phyloP scores from a whole-genome alignment of 2,329 filamentous ascomycete species.

The Aspergillus aculeatinus region DNA sequence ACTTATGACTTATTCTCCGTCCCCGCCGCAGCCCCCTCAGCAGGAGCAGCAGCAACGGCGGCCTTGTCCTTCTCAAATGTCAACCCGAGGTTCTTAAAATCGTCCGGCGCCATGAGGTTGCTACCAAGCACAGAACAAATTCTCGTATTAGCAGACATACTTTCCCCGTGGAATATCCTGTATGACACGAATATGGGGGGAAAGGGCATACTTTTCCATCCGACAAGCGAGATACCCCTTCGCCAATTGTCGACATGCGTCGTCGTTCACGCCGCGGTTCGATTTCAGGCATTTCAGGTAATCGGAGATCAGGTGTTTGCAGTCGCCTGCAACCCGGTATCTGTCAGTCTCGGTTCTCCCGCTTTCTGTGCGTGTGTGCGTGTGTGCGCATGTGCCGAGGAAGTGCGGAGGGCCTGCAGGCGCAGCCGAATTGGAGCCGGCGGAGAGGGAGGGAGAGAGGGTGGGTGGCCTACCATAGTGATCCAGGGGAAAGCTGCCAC shows the following conservation, averaged over 20 bases:
- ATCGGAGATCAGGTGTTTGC: constrained; percentile 79
- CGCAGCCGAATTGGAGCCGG: background rate
- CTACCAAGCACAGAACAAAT: constrained; percentile 43
- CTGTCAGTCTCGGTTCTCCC: constrained; percentile 1
- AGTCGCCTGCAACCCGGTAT: constrained; percentile 65
- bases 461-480: constrained; percentile 65
- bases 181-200: too few relatives aligned
- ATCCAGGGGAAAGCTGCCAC: constrained; percentile 94
- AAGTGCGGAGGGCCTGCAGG: background rate
- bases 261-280: constrained; percentile 78
- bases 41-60: constrained; percentile 5
- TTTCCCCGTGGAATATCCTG: too few relatives aligned
- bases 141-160: background rate
- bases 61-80: constrained; percentile 47
- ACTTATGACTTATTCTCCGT: constrained; percentile 1
- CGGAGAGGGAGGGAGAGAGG: background rate
- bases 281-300: constrained; percentile 88
- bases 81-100: constrained; percentile 92
- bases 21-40: background rate
- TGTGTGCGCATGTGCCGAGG: background rate
- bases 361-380: background rate
- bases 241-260: constrained; percentile 78
- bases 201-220: constrained; percentile 78
- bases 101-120: constrained; percentile 93
- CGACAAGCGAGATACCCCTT: constrained; percentile 88